phyloP scores from a whole-genome alignment of 73 alveolate species.

The Tetrahymena thermophila region DNA sequence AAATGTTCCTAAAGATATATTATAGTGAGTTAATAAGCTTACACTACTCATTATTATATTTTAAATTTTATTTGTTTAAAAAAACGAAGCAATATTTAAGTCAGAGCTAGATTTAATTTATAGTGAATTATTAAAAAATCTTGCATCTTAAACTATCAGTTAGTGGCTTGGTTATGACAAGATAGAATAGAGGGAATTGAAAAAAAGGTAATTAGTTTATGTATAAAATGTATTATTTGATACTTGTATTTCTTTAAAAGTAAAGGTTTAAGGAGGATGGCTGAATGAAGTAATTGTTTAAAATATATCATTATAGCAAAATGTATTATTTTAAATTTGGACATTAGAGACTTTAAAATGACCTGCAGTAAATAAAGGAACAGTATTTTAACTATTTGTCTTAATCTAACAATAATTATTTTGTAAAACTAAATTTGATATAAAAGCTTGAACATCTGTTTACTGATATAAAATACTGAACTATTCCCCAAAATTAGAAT shows the following conservation, averaged over 20 bases:
- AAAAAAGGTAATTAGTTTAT: background rate
- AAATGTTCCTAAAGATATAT: background rate
- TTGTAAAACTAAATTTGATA: background rate
- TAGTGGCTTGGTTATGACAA: background rate
- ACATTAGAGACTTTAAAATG: background rate
- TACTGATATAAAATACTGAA: too few relatives aligned
- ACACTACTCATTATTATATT: background rate
- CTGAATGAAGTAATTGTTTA: background rate
- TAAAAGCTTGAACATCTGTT: background rate
- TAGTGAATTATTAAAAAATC: background rate
- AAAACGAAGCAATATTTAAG: background rate
- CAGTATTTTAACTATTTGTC: too few relatives aligned
- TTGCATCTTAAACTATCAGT: too few relatives aligned
- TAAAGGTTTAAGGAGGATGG: background rate
- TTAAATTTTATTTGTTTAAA: background rate
- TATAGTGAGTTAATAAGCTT: background rate
- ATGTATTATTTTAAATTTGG: background rate
- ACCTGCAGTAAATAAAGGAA: background rate
- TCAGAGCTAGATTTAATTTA: background rate
- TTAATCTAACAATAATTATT: background rate
- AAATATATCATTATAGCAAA: background rate
- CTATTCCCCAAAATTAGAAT: background rate
- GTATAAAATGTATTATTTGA: background rate
- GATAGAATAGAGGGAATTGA: background rate
- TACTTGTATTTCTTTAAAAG: background rate